Base-by-base conservation (phyloP, 1,284 basidiomycete genomes). In the Gymnopus androsaceus region DNA sequence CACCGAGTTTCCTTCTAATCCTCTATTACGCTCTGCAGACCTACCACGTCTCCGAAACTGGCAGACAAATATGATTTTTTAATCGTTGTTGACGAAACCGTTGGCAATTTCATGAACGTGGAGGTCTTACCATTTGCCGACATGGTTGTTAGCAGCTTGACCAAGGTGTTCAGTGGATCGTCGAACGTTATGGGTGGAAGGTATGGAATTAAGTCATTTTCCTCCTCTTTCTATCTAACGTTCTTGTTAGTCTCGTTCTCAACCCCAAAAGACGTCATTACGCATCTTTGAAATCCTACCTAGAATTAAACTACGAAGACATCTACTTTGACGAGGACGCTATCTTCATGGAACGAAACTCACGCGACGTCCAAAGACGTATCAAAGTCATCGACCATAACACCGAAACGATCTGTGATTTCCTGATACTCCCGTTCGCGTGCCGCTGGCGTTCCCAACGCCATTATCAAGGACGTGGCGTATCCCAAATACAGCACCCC, bases 171-270 rank as follows among this genome's bases (percentile, higher is more conserved):
- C 73, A 95, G 92, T 59, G 96, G 96, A 2, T 91, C 94, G 57
- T 84, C 88, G 30, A 99, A 99, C 67, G 95, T 96, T 55, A 98
- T 99, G 96, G 96, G 96, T 51, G 96, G 96, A 64, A 91, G 90
- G 94, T 94, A 64, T 49, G 82, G n/a, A 21, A 33, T 51, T 27
- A 53, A 52, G 7, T 30, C 31, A 30, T 33, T 4, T 33, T 62
- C 23, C 48, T 27, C 23, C 52, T 36, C 37, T 36, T 7, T 15
- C 31, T n/a, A n/a, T n/a, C n/a, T 48, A 49, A 19, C 25, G 54
- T 37, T n/a, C 44, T 14, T 33, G 48, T 42, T 67, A 93, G 92
- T 62, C 77, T 98, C 15, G 87, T 95, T 27, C 76, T 99, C 44
- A 98, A 98, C 69, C 94, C 95, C 0, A 77, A 80, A 62, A 78